A percentile compares a stretch with the other conserved stretches of the same genome.
Evolutionary conservation across 1,139 yeast species (phyloP).

Genomic region (Debaryomyces nepalensis): DNA sequence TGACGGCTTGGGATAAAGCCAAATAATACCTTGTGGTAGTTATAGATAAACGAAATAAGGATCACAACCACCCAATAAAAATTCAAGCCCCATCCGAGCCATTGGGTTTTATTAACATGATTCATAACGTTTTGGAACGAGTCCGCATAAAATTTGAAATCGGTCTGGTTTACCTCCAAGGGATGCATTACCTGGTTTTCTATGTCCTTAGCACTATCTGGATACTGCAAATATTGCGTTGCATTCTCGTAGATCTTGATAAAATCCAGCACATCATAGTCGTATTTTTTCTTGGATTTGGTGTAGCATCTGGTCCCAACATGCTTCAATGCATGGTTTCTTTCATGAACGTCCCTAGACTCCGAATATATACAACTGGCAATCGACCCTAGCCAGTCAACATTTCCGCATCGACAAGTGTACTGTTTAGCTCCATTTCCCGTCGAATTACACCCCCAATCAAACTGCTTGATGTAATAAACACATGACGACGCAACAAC

Average conservation of each 20-base stretch:
- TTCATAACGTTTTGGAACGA: conserved; percentile 34
- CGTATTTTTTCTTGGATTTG: conserved; percentile 27
- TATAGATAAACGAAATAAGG: conserved; percentile 27
- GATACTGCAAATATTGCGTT: conserved; percentile 27
- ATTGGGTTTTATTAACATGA: conserved; percentile 35
- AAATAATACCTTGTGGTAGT: conserved; percentile 18
- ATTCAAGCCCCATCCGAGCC: conserved; percentile 45
- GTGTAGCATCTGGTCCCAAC: conserved; percentile 32
- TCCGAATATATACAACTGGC: conserved; percentile 33
- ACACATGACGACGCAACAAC: conserved; percentile 42
- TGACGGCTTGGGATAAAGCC: background rate
- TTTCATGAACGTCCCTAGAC: conserved; percentile 24
- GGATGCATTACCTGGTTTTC: conserved; percentile 25
- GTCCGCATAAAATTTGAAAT: conserved; percentile 29
- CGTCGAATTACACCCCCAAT: conserved; percentile 44
- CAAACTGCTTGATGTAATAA: conserved; percentile 34
- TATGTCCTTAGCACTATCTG: conserved; percentile 18
- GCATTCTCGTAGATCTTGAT: conserved; percentile 33
- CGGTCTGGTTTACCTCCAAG: conserved; percentile 28
- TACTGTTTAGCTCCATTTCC: conserved; percentile 33
- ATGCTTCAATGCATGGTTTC: conserved; percentile 40
- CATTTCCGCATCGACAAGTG: conserved; percentile 40
- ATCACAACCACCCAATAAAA: conserved; percentile 41
- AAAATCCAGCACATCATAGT: conserved; percentile 34
- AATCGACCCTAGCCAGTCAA: conserved; percentile 30